Conservation (phyloP, 1,284 basidiomycete species). For the Rhodotorula sp. region DNA sequence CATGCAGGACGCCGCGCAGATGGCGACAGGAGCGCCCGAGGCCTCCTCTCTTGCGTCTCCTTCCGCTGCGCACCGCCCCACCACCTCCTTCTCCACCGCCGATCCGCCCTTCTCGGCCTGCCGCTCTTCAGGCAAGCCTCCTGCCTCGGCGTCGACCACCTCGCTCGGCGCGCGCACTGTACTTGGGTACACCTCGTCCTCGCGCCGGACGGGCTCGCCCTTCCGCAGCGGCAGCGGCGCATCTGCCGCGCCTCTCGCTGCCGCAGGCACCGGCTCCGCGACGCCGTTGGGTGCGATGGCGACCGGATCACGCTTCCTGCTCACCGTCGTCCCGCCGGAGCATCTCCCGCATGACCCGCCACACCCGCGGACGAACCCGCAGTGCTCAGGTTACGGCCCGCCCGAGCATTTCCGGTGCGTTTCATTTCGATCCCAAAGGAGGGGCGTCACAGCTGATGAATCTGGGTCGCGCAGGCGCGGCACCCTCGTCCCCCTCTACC, state of each 20-base stretch:
- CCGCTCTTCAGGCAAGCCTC: background rate
- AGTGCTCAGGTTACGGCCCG: slow-evolving; percentile 47
- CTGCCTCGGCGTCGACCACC: slow-evolving; percentile 1
- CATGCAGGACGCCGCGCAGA: background rate
- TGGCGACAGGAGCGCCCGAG: background rate
- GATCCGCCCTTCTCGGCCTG: background rate
- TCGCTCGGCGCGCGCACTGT: slow-evolving; percentile 1
- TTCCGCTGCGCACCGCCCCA: background rate
- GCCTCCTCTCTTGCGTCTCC: background rate
- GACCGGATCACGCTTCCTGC: slow-evolving; percentile 35
- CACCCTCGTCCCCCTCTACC: slow-evolving; percentile 45
- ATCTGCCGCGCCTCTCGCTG: background rate
- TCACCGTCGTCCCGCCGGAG: slow-evolving; percentile 48
- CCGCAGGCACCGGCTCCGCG: background rate
- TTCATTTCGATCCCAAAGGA: no score
- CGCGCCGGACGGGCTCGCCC: slow-evolving; percentile 6
- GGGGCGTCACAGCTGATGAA: background rate
- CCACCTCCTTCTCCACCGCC: background rate
- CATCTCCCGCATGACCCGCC: slow-evolving; percentile 48
- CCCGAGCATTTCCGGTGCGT: slow-evolving; percentile 46
- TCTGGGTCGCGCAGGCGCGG: slow-evolving; percentile 35
- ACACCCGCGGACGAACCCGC: slow-evolving; percentile 44
- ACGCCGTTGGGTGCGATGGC: background rate
- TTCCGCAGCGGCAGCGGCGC: background rate
- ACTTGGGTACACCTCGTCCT: slow-evolving; percentile 14